phyloP scores from a whole-genome alignment of 2,329 filamentous ascomycete genomes.

The Aspergillus novofumigatus region DNA sequence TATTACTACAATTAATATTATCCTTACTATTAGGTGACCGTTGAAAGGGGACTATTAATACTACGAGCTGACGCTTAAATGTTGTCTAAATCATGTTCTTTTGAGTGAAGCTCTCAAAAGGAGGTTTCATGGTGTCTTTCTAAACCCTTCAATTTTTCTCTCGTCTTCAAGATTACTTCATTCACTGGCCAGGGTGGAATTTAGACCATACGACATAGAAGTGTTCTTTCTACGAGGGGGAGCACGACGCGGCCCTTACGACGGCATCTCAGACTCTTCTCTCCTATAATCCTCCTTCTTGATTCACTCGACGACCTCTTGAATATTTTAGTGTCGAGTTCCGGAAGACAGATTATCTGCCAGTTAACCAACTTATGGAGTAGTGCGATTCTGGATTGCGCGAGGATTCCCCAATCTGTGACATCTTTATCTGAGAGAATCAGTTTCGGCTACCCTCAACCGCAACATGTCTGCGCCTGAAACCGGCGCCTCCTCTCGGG shows the following conservation, averaged over 20 bases:
- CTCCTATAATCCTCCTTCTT: neutral
- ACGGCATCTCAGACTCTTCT: neutral
- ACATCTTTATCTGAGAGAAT: neutral
- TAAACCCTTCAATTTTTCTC: neutral
- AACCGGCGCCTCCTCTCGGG: conserved; percentile 3
- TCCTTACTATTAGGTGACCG: too few relatives aligned
- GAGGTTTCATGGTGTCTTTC: neutral
- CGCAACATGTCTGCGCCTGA: conserved; percentile 10
- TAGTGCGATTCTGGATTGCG: neutral
- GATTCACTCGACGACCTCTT: neutral
- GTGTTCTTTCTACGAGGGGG: neutral
- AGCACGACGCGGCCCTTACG: neutral
- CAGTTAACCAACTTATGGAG: neutral
- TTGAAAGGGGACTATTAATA: neutral
- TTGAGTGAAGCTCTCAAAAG: neutral
- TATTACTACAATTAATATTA: neutral
- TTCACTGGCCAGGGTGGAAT: neutral
- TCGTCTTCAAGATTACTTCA: neutral
- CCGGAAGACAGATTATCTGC: neutral
- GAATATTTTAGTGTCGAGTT: neutral
- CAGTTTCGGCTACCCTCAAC: neutral
- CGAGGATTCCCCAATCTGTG: neutral
- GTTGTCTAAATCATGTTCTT: neutral
- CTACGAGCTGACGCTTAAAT: neutral
- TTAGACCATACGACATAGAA: neutral